Percentiles rank a stretch among this genome's conserved stretches.
Conservation (phyloP, 148 eudicot species). For the Rheum nobile region DNA sequence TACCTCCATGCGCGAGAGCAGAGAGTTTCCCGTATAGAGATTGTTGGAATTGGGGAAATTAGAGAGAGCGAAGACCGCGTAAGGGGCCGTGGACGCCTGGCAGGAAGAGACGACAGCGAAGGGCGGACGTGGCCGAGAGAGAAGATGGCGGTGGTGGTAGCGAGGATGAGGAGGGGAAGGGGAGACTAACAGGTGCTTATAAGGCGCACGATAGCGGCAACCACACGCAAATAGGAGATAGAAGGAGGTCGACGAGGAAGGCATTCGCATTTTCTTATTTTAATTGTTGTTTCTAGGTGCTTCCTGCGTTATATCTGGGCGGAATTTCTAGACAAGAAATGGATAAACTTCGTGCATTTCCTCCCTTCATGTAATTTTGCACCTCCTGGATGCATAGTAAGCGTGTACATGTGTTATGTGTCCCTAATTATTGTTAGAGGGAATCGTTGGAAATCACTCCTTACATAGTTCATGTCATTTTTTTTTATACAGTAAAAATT, state of each 20-base stretch:
- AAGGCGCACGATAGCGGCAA: conserved; percentile 26
- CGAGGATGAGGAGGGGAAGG: conserved; percentile 13
- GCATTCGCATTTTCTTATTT: conserved; percentile 14
- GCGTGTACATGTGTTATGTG: no score
- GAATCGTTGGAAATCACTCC: no score
- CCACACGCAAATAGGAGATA: conserved; percentile 14
- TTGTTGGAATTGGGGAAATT: conserved; percentile 9
- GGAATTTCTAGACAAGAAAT: no score
- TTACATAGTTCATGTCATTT: no score
- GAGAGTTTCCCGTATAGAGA: conserved; percentile 46
- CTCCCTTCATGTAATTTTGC: no score
- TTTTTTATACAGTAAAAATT: no score
- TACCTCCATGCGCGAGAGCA: conserved; percentile 63
- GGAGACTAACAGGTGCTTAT: conserved; percentile 11
- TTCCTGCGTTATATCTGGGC: neutral
- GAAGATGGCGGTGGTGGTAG: conserved; percentile 14
- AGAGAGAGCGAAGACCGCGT: conserved; percentile 16
- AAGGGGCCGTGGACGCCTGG: neutral
- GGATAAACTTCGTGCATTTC: no score
- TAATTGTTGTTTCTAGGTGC: neutral
- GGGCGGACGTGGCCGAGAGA: conserved; percentile 9
- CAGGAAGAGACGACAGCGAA: neutral
- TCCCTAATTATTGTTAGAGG: no score
- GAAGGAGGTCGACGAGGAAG: conserved; percentile 10
- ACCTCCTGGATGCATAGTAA: no score